These are phyloP conservation scores for Microcyclospora pomicola DNA, from an alignment of 2,329 filamentous ascomycete genomes.

Conservation along the genomic window DNA sequence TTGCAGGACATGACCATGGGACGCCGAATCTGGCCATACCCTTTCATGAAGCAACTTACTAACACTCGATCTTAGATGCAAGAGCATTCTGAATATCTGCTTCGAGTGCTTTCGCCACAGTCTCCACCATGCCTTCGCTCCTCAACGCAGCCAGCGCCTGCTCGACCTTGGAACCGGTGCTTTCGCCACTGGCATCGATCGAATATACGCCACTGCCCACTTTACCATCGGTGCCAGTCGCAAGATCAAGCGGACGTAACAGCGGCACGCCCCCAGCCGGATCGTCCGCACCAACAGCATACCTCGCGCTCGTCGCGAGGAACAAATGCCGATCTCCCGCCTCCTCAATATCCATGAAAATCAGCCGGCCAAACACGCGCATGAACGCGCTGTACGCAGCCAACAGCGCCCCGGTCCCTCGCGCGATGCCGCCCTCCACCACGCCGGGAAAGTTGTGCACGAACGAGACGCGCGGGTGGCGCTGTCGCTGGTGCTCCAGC, in stretches of 20 bases:
- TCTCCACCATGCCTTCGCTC: slow-evolving; percentile 20
- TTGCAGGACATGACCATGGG: too few relatives aligned
- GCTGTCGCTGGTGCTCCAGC: slow-evolving; percentile 11
- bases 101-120: too few relatives aligned
- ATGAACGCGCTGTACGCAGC: slow-evolving; percentile 5
- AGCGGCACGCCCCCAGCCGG: slow-evolving; percentile 9
- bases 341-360: slow-evolving; percentile 16
- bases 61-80: too few relatives aligned
- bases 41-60: too few relatives aligned
- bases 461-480: slow-evolving; percentile 16
- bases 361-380: slow-evolving; percentile 4
- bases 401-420: slow-evolving; percentile 6
- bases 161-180: slow-evolving; percentile 13
- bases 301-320: slow-evolving; percentile 23
- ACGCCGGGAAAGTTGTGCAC: slow-evolving; percentile 20
- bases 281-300: slow-evolving; percentile 10
- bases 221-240: slow-evolving; percentile 17
- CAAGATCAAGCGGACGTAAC: slow-evolving; percentile 6
- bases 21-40: too few relatives aligned
- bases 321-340: slow-evolving; percentile 25
- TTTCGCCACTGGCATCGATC: slow-evolving; percentile 18
- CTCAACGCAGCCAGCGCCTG: slow-evolving; percentile 17
- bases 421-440: slow-evolving; percentile 12
- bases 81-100: too few relatives aligned
- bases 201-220: slow-evolving; percentile 23